A percentile compares a stretch with the other conserved stretches of the same genome.
These are phyloP conservation scores for Orbilia oligospora DNA, from an alignment of 2,329 filamentous ascomycete genomes.

Conservation along the genomic window DNA sequence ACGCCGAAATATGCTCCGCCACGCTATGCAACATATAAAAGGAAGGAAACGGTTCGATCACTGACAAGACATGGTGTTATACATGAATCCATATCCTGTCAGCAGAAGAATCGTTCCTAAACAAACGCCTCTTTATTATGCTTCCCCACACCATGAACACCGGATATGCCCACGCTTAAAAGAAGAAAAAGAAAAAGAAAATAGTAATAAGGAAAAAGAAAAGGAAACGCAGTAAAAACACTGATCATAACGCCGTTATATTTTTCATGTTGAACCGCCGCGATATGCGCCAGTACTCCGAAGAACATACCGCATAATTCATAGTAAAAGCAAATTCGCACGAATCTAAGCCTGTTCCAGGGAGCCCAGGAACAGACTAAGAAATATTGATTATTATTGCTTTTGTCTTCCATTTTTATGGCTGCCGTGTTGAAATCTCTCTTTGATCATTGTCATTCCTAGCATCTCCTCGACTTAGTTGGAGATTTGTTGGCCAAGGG, in stretches of 20 bases:
- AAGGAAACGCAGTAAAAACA: background rate
- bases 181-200: background rate
- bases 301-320: background rate
- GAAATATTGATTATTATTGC: background rate
- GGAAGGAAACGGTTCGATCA: background rate
- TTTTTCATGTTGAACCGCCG: background rate
- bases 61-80: constrained; percentile 17
- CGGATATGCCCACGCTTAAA: constrained; percentile 2
- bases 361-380: background rate
- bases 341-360: background rate
- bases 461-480: background rate
- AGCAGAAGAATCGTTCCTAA: background rate
- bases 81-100: constrained; percentile 9
- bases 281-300: constrained; percentile 18
- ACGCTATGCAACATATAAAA: background rate
- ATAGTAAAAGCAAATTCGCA: background rate
- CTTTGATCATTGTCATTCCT: background rate
- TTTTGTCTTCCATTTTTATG: constrained; percentile 5
- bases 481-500: background rate
- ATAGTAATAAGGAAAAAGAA: background rate
- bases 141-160: background rate
- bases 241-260: constrained; percentile 3
- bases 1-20: constrained; percentile 14
- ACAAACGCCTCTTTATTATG: background rate
- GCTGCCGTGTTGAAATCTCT: background rate